These are phyloP conservation scores for Nakaseomyces sp. DNA, from an alignment of 1,139 yeast species.

Conservation along the genomic window DNA sequence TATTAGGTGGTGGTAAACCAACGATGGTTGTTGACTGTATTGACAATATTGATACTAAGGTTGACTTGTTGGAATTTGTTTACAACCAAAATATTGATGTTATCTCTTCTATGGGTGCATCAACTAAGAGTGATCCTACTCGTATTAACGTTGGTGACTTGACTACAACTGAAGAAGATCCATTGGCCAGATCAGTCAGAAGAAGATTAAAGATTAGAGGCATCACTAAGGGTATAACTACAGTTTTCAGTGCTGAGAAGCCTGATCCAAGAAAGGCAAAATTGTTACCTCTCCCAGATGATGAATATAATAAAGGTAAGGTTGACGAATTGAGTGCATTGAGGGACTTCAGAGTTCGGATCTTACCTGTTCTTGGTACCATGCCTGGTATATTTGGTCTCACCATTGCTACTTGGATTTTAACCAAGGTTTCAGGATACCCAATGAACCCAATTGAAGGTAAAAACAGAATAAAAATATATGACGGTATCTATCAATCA, in stretches of 20 bases:
- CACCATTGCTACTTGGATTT: constrained; percentile 73
- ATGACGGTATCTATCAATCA: constrained; percentile 73
- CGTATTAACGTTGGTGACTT: constrained; percentile 73
- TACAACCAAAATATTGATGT: constrained; percentile 50
- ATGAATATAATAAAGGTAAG: constrained; percentile 67
- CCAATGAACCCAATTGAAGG: constrained; percentile 86
- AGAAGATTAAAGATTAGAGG: constrained; percentile 75
- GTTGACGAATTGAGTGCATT: constrained; percentile 84
- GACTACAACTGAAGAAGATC: constrained; percentile 80
- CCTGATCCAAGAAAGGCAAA: constrained; percentile 93
- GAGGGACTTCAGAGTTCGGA: constrained; percentile 83
- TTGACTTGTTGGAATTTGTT: constrained; percentile 74
- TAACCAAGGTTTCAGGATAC: constrained; percentile 76
- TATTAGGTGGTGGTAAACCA: constrained; percentile 48
- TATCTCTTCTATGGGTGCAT: constrained; percentile 93
- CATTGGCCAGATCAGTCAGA: constrained; percentile 81
- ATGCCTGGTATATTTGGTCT: constrained; percentile 95
- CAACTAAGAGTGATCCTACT: constrained; percentile 81
- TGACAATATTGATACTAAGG: constrained; percentile 91
- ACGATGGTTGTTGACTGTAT: constrained; percentile 86
- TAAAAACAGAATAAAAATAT: constrained; percentile 75
- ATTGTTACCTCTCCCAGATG: constrained; percentile 72
- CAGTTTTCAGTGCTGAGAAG: constrained; percentile 87
- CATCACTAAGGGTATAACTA: constrained; percentile 66
- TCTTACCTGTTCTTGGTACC: constrained; percentile 89